These are phyloP conservation scores for Fusarium palustre DNA, from an alignment of 2,329 filamentous ascomycete species.

Conservation along the genomic window DNA sequence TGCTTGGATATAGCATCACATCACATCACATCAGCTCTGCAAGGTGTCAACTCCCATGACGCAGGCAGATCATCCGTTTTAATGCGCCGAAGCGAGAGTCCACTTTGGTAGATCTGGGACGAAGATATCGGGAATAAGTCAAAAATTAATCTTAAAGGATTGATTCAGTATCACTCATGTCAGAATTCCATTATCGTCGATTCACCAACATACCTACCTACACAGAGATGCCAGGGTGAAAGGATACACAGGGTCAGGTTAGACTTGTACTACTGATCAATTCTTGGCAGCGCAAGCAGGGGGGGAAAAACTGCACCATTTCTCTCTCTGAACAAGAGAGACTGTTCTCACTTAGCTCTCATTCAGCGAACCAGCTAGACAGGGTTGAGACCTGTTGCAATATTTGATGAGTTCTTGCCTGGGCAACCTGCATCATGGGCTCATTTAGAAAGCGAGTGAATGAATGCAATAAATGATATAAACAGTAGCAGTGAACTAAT, in stretches of 20 bases:
- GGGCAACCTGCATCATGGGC: slow-evolving; percentile 35
- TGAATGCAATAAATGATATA: slow-evolving; percentile 9
- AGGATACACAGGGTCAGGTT: slow-evolving; percentile 20
- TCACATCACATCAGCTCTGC: slow-evolving; percentile 2
- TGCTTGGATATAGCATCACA: slow-evolving; percentile 1
- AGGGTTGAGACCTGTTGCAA: slow-evolving; percentile 34
- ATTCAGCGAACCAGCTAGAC: slow-evolving; percentile 24
- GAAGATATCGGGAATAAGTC: slow-evolving; percentile 24
- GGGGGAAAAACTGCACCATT: not conserved
- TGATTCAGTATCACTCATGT: slow-evolving; percentile 3
- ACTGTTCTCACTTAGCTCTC: slow-evolving; percentile 10
- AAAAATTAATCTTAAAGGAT: not conserved
- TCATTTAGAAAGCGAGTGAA: slow-evolving; percentile 14
- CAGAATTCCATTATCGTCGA: slow-evolving; percentile 5
- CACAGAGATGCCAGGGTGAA: slow-evolving; percentile 8
- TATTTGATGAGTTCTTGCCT: slow-evolving; percentile 25
- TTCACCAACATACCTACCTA: slow-evolving; percentile 8
- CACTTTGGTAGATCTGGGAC: slow-evolving; percentile 25
- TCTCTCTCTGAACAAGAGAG: no score
- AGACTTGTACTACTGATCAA: slow-evolving; percentile 21
- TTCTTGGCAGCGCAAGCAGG: slow-evolving; percentile 31
- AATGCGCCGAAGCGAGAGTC: slow-evolving; percentile 10
- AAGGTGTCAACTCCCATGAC: slow-evolving; percentile 23
- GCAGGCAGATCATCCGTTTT: slow-evolving; percentile 26
- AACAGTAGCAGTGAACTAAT: not conserved